These are phyloP conservation scores for Margaritispora aquatica DNA, from an alignment of 495 filamentous ascomycete species.

Conservation along the genomic window DNA sequence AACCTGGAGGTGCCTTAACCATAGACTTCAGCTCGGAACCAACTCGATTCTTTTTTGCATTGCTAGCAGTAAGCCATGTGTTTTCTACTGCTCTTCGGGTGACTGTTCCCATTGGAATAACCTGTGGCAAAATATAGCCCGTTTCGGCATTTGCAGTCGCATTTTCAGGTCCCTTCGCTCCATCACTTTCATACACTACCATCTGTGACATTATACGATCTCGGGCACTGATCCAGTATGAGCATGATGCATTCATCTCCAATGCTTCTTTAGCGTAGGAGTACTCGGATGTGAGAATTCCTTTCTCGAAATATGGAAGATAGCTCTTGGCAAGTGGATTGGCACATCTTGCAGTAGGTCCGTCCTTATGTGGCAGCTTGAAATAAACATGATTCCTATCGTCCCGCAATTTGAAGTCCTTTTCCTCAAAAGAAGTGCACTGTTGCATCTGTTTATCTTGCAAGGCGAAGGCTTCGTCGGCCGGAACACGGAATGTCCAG, in stretches of 20 bases:
- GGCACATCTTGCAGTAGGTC: conserved; percentile 73
- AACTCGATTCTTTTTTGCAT: conserved; percentile 91
- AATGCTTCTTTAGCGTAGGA: conserved; percentile 87
- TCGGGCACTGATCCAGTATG: conserved; percentile 95
- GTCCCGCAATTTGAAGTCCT: conserved; percentile 53
- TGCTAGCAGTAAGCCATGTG: conserved; percentile 96
- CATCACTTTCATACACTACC: conserved; percentile 76
- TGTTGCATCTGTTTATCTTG: conserved; percentile 59
- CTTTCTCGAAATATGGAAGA: conserved; percentile 83
- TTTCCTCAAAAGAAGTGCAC: conserved; percentile 74
- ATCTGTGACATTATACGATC: conserved; percentile 90
- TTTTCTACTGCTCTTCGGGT: conserved; percentile 96
- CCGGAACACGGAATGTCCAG: conserved; percentile 82
- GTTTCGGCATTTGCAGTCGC: conserved; percentile 28
- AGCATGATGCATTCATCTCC: conserved; percentile 97
- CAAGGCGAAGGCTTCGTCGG: conserved; percentile 56
- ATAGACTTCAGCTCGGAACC: conserved; percentile 97
- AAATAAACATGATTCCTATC: conserved; percentile 68
- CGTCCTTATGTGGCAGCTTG: conserved; percentile 95
- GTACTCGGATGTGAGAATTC: conserved; percentile 78
- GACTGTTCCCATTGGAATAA: conserved; percentile 98
- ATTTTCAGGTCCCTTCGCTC: conserved; percentile 13
- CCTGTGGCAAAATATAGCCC: conserved; percentile 93
- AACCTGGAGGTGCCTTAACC: conserved; percentile 85
- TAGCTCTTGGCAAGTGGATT: conserved; percentile 90